A percentile compares a stretch with the other conserved stretches of the same genome.
Evolutionary conservation across 805 yeast genomes (phyloP).

Genomic region (Saccharomycopsis javanensis): DNA sequence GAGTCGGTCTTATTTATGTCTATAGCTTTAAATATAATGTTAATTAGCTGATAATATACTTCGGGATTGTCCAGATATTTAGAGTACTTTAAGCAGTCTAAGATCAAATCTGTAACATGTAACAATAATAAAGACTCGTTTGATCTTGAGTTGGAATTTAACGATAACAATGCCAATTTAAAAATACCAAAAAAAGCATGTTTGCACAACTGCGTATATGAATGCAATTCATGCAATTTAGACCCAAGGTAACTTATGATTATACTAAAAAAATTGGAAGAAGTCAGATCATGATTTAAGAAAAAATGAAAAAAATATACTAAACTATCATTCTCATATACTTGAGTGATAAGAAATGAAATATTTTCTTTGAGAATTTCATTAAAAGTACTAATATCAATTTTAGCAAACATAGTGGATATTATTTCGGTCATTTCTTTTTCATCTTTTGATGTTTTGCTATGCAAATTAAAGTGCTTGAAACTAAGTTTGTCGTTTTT

Average conservation of each 20-base stretch:
- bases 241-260: conserved; percentile 65
- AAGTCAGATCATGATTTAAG: conserved; percentile 84
- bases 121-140: conserved; percentile 85
- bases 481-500: conserved; percentile 28
- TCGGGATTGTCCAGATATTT: conserved; percentile 85
- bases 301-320: conserved; percentile 90
- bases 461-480: conserved; percentile 75
- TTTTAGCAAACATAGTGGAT: conserved; percentile 85
- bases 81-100: conserved; percentile 68
- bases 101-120: conserved; percentile 71
- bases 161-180: conserved; percentile 87
- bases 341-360: conserved; percentile 64
- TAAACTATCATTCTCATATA: conserved; percentile 75
- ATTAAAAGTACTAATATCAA: conserved; percentile 92
- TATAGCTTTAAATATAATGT: conserved; percentile 85
- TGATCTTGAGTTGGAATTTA: conserved; percentile 53
- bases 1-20: conserved; percentile 82
- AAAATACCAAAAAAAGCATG: conserved; percentile 76
- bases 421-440: conserved; percentile 92
- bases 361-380: conserved; percentile 81
- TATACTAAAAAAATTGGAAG: conserved; percentile 83
- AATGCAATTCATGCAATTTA: conserved; percentile 61
- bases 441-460: conserved; percentile 83
- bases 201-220: conserved; percentile 24
- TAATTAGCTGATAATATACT: conserved; percentile 75